These are phyloP conservation scores for Torrubiella hemipterigena DNA, from an alignment of 2,329 filamentous ascomycete species.

Conservation along the genomic window DNA sequence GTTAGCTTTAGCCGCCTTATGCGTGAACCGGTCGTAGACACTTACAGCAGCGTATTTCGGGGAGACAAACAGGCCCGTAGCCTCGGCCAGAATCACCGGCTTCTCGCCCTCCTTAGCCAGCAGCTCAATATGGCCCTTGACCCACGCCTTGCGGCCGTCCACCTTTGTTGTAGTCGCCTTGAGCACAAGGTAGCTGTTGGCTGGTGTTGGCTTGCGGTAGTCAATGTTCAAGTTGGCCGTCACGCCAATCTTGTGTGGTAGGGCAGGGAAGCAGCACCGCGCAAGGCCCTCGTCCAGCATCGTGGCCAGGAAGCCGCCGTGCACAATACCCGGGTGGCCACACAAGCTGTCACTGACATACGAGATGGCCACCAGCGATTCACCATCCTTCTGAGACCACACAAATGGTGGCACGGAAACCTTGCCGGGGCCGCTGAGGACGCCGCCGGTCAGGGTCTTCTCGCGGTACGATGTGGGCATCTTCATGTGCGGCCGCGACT, in stretches of 20 bases:
- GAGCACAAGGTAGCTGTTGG: constrained; percentile 65
- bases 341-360: constrained; percentile 73
- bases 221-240: constrained; percentile 77
- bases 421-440: constrained; percentile 60
- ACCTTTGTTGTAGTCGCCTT: constrained; percentile 70
- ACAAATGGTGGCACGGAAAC: constrained; percentile 72
- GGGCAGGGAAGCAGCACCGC: constrained; percentile 73
- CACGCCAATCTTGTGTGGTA: constrained; percentile 76
- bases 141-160: constrained; percentile 90
- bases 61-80: constrained; percentile 77
- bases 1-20: not conserved
- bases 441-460: constrained; percentile 73
- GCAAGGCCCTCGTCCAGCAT: constrained; percentile 84
- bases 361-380: constrained; percentile 57
- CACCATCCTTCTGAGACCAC: constrained; percentile 61
- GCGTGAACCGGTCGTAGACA: constrained; percentile 10
- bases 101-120: constrained; percentile 49
- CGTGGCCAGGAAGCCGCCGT: constrained; percentile 85
- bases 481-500: constrained; percentile 78
- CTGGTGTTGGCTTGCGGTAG: constrained; percentile 71
- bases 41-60: constrained; percentile 69
- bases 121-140: constrained; percentile 76
- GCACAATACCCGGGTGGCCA: constrained; percentile 81
- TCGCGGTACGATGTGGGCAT: constrained; percentile 58
- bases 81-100: constrained; percentile 63